phyloP scores from a whole-genome alignment of 225 moss, liverwort and hornwort species.

The Takakia lepidozioides region DNA sequence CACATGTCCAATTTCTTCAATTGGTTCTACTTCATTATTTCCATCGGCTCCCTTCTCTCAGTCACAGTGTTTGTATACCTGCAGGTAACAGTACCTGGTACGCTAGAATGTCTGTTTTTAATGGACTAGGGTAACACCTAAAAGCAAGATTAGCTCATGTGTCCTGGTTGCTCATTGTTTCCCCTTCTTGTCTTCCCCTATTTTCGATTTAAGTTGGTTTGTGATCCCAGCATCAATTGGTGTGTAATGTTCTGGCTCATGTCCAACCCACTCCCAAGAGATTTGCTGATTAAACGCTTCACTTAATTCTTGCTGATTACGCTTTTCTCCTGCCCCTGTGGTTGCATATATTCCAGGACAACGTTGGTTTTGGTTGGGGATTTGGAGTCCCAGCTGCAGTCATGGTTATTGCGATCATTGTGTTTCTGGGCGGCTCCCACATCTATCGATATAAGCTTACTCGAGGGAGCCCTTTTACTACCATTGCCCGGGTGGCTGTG shows the following conservation, averaged over 20 bases:
- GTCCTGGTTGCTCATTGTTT: not conserved
- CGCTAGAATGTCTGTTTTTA: too few relatives aligned
- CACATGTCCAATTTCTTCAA: conserved; percentile 98
- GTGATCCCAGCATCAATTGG: too few relatives aligned
- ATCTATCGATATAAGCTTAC: conserved; percentile 62
- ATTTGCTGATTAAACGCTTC: too few relatives aligned
- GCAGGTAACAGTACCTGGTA: too few relatives aligned
- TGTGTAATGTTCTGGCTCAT: too few relatives aligned
- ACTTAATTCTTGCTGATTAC: too few relatives aligned
- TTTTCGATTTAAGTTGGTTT: too few relatives aligned
- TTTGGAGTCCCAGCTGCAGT: conserved; percentile 77
- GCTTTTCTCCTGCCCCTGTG: too few relatives aligned
- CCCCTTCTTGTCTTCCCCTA: not conserved
- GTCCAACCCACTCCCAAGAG: too few relatives aligned
- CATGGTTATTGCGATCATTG: conserved; percentile 58
- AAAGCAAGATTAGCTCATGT: conserved; percentile 1
- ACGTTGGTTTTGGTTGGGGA: conserved; percentile 79
- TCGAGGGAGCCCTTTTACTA: conserved; percentile 59
- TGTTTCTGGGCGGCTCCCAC: conserved; percentile 54
- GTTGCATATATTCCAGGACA: conserved; percentile 68
- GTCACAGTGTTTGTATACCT: conserved; percentile 87
- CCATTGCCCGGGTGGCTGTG: conserved; percentile 55
- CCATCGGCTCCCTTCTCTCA: conserved; percentile 92
- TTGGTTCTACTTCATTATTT: conserved; percentile 95
- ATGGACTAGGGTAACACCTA: too few relatives aligned